Base-by-base conservation (phyloP, 2,329 filamentous ascomycete species). In the Aspergillus latus region DNA sequence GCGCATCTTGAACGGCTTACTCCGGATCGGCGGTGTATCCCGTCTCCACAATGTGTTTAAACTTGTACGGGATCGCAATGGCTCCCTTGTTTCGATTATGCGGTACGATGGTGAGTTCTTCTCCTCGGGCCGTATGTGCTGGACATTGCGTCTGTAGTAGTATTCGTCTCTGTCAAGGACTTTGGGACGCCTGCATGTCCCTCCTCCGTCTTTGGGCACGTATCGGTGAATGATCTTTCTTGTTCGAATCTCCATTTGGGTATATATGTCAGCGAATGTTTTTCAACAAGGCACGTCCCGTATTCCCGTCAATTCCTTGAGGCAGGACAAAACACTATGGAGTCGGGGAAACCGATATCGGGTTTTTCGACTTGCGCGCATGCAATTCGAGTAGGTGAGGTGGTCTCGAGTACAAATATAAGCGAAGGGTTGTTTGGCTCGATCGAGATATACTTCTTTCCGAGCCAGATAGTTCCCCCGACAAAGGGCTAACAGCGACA, bases 211-310 rank as follows among this genome's bases (percentile, higher is more conserved):
- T 37, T 52, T 63, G 40, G 61, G 57, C 37, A 59, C 21, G 46
- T 60, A 61, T 36, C 52, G 56, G 52, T 57, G 60, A 45, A 62
- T 62, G 11, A 61, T 50, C 45, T 60, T 60, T 59, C 56, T 66
- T 37, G 51, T 65, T 50, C 63, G 64, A 34, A 61, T 52, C 54
- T 65, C 60, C 46, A 62, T 59, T 45, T 56, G 49, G 52, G 57
- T 7, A 32, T 47, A 59, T 42, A 62, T 43, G 16, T 62, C 58
- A 32, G 44, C 59, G 37, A 45, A 37, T 45, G 58, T 36, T 40
- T 52, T 26, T 63, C 54, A 52, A 63, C 51, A 21, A 64, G 51
- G 52, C 58, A 62, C 61, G 61, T 62, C 39, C 43, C 54, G 37
- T 21, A 30, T 60, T 43, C 39, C 45, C 29, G 44, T 21, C 39